Percentiles rank a stretch among this genome's conserved stretches.
These are phyloP conservation scores for Nakazawaea holstii DNA, from an alignment of 805 yeast genomes.

Conservation along the genomic window DNA sequence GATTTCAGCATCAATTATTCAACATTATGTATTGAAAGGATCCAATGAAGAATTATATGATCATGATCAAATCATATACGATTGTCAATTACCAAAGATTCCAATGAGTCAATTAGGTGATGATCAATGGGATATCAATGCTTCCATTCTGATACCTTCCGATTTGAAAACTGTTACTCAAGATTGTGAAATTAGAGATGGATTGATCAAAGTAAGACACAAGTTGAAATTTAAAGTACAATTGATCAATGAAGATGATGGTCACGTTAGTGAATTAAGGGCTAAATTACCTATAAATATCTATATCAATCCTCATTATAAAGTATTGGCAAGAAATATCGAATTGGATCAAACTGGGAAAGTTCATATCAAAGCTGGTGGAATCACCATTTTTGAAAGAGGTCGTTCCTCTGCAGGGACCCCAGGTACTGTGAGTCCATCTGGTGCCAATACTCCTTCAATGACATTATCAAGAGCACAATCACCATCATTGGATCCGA, in stretches of 20 bases:
- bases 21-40: slow-evolving; percentile 20
- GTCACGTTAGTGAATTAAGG: slow-evolving; percentile 85
- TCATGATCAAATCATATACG: slow-evolving; percentile 26
- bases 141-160: slow-evolving; percentile 34
- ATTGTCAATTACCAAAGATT: slow-evolving; percentile 30
- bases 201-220: slow-evolving; percentile 64
- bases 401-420: not conserved
- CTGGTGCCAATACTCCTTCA: not conserved
- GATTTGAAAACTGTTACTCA: slow-evolving; percentile 36
- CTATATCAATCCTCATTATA: slow-evolving; percentile 43
- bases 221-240: slow-evolving; percentile 79
- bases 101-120: slow-evolving; percentile 25
- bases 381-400: slow-evolving; percentile 9
- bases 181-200: slow-evolving; percentile 33
- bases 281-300: slow-evolving; percentile 82
- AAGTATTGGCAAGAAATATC: slow-evolving; percentile 20
- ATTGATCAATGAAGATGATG: slow-evolving; percentile 72
- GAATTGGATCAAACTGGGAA: slow-evolving; percentile 20
- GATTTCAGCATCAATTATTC: slow-evolving; percentile 28
- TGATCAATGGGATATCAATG: slow-evolving; percentile 43
- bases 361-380: slow-evolving; percentile 19
- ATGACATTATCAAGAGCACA: not conserved
- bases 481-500: slow-evolving; percentile 4
- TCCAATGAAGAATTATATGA: slow-evolving; percentile 26
- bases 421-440: not conserved